Evolutionary conservation across 805 yeast species (phyloP).

Genomic region (Wickerhamiella alocasiicola): DNA sequence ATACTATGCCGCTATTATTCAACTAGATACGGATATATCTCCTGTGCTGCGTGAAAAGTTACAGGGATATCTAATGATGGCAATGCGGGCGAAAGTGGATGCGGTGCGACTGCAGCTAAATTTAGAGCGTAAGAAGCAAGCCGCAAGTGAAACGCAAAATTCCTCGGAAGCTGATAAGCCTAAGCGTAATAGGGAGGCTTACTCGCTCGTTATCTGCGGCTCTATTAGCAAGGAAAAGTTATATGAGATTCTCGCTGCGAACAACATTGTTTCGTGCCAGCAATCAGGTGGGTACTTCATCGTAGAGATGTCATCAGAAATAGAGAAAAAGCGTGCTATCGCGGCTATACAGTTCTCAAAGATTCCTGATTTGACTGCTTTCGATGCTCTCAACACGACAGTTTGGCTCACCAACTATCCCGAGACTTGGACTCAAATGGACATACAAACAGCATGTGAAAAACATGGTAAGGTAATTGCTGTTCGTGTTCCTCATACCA

Average conservation of each 20-base stretch:
- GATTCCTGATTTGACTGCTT: not conserved
- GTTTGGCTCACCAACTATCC: conserved; percentile 11
- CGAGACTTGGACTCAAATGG: not conserved
- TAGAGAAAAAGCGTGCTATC: conserved; percentile 3
- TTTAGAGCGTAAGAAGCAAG: not conserved
- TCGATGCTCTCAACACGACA: conserved; percentile 7
- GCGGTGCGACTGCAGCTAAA: not conserved
- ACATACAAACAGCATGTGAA: not conserved
- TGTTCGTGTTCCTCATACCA: conserved; percentile 7
- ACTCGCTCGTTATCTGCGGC: not conserved
- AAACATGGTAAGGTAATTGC: conserved; percentile 10
- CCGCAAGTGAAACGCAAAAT: not conserved
- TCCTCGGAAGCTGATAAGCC: not conserved
- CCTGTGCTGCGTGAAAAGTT: not conserved
- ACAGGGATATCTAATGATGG: not conserved
- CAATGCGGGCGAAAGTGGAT: not conserved
- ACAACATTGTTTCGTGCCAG: not conserved
- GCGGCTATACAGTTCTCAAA: not conserved
- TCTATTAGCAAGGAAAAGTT: not conserved
- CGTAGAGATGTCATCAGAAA: conserved; percentile 5
- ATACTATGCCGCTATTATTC: not conserved
- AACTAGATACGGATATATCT: no score
- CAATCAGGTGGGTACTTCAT: not conserved
- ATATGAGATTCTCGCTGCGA: not conserved
- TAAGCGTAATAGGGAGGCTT: not conserved